Evolutionary conservation across 2,329 filamentous ascomycete species (phyloP).

Genomic region (Fusarium luffae): DNA sequence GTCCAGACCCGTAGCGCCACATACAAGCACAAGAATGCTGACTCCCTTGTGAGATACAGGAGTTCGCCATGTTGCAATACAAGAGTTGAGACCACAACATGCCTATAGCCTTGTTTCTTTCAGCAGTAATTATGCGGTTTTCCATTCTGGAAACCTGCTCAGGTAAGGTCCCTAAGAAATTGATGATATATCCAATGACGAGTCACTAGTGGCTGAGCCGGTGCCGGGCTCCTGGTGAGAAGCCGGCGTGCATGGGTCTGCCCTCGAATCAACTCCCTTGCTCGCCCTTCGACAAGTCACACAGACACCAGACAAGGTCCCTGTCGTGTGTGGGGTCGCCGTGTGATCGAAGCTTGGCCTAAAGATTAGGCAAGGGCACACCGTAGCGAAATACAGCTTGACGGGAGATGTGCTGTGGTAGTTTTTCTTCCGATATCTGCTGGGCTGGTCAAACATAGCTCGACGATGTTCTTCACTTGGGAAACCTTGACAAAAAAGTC

Average conservation of each 20-base stretch:
- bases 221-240: constrained; percentile 26
- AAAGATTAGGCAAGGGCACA: constrained; percentile 24
- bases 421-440: constrained; percentile 8
- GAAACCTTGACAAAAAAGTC: background rate
- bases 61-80: constrained; percentile 20
- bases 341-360: constrained; percentile 40
- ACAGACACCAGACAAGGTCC: constrained; percentile 34
- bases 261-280: constrained; percentile 34
- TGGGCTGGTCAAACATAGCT: background rate
- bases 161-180: constrained; percentile 21
- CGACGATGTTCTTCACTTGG: background rate
- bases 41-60: constrained; percentile 17
- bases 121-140: background rate
- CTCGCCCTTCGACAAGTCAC: constrained; percentile 35
- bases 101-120: background rate
- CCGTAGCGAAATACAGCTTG: constrained; percentile 27
- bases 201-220: constrained; percentile 36
- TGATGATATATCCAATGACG: constrained; percentile 33
- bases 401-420: constrained; percentile 4
- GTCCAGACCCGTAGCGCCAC: constrained; percentile 23
- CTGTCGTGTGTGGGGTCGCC: constrained; percentile 34
- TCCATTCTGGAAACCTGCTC: constrained; percentile 5
- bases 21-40: constrained; percentile 28
- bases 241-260: constrained; percentile 25
- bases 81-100: constrained; percentile 6